Conservation (phyloP, 1,139 yeast species). For the Saccharomyces pastorianus region DNA sequence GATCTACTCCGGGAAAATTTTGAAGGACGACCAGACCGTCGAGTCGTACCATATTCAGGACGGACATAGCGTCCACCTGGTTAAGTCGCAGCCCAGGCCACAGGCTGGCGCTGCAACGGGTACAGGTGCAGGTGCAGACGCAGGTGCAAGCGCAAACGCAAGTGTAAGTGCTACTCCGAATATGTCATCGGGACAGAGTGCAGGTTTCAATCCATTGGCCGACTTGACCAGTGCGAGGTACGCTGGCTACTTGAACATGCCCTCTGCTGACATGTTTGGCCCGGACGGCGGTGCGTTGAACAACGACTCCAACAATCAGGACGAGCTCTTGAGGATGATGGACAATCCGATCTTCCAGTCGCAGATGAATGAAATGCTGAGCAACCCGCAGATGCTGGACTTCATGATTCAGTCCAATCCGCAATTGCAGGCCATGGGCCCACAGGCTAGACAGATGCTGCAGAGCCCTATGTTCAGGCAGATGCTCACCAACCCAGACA, state of each 20-base stretch:
- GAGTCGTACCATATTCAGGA: slow-evolving; percentile 69
- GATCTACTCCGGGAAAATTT: slow-evolving; percentile 87
- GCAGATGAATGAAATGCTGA: slow-evolving; percentile 68
- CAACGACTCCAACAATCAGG: slow-evolving; percentile 55
- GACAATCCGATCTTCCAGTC: slow-evolving; percentile 75
- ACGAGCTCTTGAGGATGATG: slow-evolving; percentile 66
- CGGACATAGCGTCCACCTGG: slow-evolving; percentile 85
- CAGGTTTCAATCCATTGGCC: slow-evolving; percentile 82
- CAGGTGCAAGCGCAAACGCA: slow-evolving; percentile 7
- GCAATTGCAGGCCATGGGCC: slow-evolving; percentile 78
- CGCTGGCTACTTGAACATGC: slow-evolving; percentile 81
- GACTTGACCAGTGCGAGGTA: slow-evolving; percentile 92
- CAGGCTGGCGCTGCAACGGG: slow-evolving; percentile 21
- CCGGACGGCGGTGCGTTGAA: slow-evolving; percentile 83
- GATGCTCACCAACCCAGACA: slow-evolving; percentile 78
- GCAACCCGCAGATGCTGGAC: slow-evolving; percentile 78
- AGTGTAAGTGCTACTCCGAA: slow-evolving; percentile 50
- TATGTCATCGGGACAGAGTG: slow-evolving; percentile 73
- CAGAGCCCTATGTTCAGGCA: slow-evolving; percentile 79
- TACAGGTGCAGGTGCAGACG: slow-evolving; percentile 13
- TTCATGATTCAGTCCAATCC: slow-evolving; percentile 77
- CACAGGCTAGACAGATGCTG: slow-evolving; percentile 77
- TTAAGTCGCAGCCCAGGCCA: slow-evolving; percentile 48
- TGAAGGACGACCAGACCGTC: slow-evolving; percentile 73
- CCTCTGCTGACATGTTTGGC: slow-evolving; percentile 84